A percentile compares a stretch with the other conserved stretches of the same genome.
These are phyloP conservation scores for Physocladia obscura DNA, from an alignment of 192 early-diverging fungal species.

Conservation along the genomic window DNA sequence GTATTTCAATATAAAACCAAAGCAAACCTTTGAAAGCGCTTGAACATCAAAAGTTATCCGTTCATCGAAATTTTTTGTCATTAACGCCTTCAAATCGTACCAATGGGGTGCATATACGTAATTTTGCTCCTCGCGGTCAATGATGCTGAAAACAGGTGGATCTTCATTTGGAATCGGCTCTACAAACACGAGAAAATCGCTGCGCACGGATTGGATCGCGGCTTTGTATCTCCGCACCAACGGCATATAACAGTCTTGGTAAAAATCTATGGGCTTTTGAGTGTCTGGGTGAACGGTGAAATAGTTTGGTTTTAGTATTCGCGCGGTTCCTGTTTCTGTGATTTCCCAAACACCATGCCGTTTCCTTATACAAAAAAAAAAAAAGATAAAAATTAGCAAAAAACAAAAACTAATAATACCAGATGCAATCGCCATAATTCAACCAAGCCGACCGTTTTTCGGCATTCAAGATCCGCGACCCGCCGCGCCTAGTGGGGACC, in stretches of 20 bases:
- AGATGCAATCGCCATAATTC: constrained; percentile 63
- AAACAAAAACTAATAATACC: constrained; percentile 38
- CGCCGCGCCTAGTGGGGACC: constrained; percentile 62
- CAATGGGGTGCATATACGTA: constrained; percentile 82
- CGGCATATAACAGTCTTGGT: constrained; percentile 71
- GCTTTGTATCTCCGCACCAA: constrained; percentile 65
- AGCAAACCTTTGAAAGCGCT: constrained; percentile 61
- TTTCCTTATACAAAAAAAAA: constrained; percentile 37
- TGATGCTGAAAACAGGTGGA: constrained; percentile 36
- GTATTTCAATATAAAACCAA: background rate
- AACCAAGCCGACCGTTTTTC: constrained; percentile 64
- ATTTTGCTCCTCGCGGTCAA: constrained; percentile 46
- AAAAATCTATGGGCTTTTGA: constrained; percentile 59
- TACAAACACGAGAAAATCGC: constrained; percentile 64
- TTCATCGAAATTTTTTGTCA: constrained; percentile 55
- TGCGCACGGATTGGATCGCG: constrained; percentile 58
- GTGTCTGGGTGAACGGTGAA: constrained; percentile 67
- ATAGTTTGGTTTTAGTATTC: constrained; percentile 58
- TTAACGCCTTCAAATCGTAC: constrained; percentile 77
- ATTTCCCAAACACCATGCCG: constrained; percentile 75
- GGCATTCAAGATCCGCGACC: constrained; percentile 56
- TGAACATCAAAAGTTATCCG: constrained; percentile 81
- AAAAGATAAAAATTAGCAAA: background rate
- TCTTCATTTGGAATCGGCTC: constrained; percentile 82
- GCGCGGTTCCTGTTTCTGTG: constrained; percentile 49